Percentiles rank a stretch among this genome's conserved stretches.
phyloP scores from a whole-genome alignment of 495 filamentous ascomycete species.

The Penicillium soppii region DNA sequence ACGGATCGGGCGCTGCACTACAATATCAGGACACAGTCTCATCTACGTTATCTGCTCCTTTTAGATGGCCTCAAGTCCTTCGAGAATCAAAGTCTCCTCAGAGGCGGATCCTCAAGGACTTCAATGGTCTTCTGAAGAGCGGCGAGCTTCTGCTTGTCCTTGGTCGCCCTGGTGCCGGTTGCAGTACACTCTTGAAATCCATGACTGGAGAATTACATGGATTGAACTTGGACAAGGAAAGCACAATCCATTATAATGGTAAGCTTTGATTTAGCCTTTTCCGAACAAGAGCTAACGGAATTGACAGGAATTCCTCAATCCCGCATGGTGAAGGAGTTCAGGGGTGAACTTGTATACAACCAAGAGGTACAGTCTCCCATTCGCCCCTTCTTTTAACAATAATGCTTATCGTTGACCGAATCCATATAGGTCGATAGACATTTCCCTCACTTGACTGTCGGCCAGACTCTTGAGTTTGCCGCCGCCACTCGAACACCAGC shows the following conservation, averaged over 20 bases:
- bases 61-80: conserved; percentile 28
- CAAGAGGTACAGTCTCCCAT: conserved; percentile 36
- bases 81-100: conserved; percentile 15
- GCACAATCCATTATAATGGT: conserved; percentile 49
- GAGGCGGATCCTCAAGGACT: conserved; percentile 37
- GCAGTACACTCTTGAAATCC: conserved; percentile 41
- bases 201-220: conserved; percentile 37
- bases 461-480: conserved; percentile 62
- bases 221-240: conserved; percentile 32
- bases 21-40: conserved; percentile 52
- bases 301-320: conserved; percentile 19
- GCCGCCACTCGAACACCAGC: conserved; percentile 45
- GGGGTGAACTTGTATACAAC: conserved; percentile 62
- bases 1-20: conserved; percentile 49
- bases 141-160: conserved; percentile 39
- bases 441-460: conserved; percentile 62
- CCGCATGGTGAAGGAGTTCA: conserved; percentile 41
- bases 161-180: conserved; percentile 40
- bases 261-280: not conserved
- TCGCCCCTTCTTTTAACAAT: no score
- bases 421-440: conserved; percentile 58
- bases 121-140: conserved; percentile 35
- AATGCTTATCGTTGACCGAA: no score
- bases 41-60: conserved; percentile 41
- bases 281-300: not conserved